These are phyloP conservation scores for Knoxia roxburghii DNA, from an alignment of 257 asterid species.

Conservation along the genomic window DNA sequence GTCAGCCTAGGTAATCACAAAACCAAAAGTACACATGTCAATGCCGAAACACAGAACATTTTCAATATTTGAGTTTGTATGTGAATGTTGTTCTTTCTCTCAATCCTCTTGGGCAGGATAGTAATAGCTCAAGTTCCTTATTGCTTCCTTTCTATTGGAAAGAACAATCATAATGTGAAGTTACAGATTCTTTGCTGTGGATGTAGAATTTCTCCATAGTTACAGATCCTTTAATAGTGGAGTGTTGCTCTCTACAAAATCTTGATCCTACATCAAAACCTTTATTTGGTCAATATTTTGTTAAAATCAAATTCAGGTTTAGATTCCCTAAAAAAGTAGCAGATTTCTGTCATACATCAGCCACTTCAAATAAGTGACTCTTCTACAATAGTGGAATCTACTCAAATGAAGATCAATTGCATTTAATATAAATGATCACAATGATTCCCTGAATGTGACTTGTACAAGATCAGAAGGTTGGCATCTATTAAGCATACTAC, in stretches of 20 bases:
- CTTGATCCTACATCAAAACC: not conserved
- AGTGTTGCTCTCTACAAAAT: not conserved
- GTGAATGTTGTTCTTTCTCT: not conserved
- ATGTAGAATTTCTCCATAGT: not conserved
- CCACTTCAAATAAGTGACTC: not conserved
- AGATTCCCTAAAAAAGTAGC: no score
- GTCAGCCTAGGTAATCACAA: not conserved
- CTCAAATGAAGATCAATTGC: not conserved
- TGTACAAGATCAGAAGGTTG: not conserved
- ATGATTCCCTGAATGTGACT: not conserved
- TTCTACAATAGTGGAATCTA: not conserved
- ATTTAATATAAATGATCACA: not conserved
- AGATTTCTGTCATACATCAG: not conserved
- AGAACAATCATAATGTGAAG: not conserved
- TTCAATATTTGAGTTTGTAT: not conserved
- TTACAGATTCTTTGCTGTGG: not conserved
- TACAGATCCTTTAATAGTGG: not conserved
- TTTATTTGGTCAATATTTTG: not conserved
- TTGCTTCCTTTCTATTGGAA: no score
- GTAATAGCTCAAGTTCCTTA: not conserved
- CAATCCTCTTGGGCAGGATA: not conserved
- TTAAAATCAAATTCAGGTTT: not conserved
- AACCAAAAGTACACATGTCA: not conserved
- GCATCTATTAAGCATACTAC: not conserved
- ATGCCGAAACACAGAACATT: not conserved